These are phyloP conservation scores for Vigna unguiculata DNA, from an alignment of 306 rosid genomes.

Conservation along the genomic window DNA sequence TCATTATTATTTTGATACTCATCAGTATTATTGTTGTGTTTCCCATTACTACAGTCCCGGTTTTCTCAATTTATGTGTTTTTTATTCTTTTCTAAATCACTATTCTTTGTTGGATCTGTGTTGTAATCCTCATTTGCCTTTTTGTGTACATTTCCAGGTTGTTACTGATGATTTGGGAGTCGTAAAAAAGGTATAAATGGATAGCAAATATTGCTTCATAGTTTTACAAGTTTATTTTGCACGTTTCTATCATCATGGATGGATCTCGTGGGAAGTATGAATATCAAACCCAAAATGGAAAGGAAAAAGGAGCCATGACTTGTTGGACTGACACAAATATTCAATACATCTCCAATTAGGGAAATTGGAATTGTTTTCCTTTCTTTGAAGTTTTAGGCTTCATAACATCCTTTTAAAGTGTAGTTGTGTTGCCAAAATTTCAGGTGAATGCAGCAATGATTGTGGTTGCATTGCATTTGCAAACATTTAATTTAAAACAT, in stretches of 20 bases:
- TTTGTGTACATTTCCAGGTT: slow-evolving; percentile 66
- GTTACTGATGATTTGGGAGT: slow-evolving; percentile 87
- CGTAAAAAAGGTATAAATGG: slow-evolving; percentile 76
- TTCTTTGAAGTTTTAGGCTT: slow-evolving; percentile 5
- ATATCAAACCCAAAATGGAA: neutral
- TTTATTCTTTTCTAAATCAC: neutral
- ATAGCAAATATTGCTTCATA: slow-evolving; percentile 25
- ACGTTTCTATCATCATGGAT: slow-evolving; percentile 33
- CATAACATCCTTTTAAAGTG: slow-evolving; percentile 9
- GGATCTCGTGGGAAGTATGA: slow-evolving; percentile 27
- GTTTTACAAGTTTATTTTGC: slow-evolving; percentile 16
- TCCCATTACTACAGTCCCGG: neutral
- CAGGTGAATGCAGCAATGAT: neutral
- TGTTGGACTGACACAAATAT: slow-evolving; percentile 18
- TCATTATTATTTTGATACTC: slow-evolving; percentile 32
- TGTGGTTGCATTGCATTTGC: neutral
- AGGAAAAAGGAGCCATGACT: slow-evolving; percentile 14
- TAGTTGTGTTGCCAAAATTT: slow-evolving; percentile 14
- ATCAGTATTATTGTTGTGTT: slow-evolving; percentile 44
- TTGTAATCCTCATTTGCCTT: slow-evolving; percentile 37
- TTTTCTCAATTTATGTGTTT: slow-evolving; percentile 15
- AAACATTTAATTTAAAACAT: neutral
- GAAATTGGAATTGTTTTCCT: slow-evolving; percentile 18
- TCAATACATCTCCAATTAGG: slow-evolving; percentile 7
- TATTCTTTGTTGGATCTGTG: slow-evolving; percentile 10